phyloP scores from a whole-genome alignment of 192 early-diverging fungal species.

The Spinellus fusiger region DNA sequence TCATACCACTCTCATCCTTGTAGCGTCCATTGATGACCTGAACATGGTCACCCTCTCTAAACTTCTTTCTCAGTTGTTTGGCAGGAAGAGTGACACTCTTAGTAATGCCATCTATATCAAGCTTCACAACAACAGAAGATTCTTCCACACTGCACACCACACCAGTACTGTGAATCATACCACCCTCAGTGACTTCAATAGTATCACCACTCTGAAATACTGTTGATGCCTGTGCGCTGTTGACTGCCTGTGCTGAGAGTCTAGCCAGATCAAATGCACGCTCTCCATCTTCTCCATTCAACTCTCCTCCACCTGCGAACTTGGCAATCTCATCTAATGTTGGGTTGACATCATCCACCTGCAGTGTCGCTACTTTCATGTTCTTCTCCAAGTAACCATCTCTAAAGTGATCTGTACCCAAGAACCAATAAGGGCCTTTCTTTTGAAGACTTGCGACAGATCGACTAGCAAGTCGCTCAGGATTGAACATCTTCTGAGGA shows the following conservation, averaged over 20 bases:
- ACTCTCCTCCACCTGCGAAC: conserved; percentile 65
- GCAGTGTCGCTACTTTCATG: conserved; percentile 60
- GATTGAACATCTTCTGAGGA: conserved; percentile 77
- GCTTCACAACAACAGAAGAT: conserved; percentile 64
- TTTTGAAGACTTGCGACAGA: conserved; percentile 39
- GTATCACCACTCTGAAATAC: conserved; percentile 75
- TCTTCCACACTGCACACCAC: conserved; percentile 68
- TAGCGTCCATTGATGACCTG: conserved; percentile 84
- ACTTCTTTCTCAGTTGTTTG: conserved; percentile 83
- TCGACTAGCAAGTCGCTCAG: conserved; percentile 37
- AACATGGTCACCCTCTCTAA: conserved; percentile 88
- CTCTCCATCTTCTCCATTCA: conserved; percentile 60
- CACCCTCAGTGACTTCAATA: conserved; percentile 83
- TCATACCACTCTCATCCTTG: conserved; percentile 82
- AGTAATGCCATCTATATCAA: conserved; percentile 50
- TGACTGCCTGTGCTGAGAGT: conserved; percentile 38
- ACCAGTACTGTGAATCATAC: conserved; percentile 72
- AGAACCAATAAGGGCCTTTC: conserved; percentile 54
- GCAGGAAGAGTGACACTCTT: conserved; percentile 55
- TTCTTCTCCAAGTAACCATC: conserved; percentile 84
- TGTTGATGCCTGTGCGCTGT: conserved; percentile 42
- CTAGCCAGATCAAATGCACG: conserved; percentile 21
- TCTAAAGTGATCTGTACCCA: conserved; percentile 53
- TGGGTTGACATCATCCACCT: conserved; percentile 68
- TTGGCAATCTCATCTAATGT: conserved; percentile 88